These are phyloP conservation scores for Botryotinia narcissicola DNA, from an alignment of 2,329 filamentous ascomycete species.

Conservation along the genomic window DNA sequence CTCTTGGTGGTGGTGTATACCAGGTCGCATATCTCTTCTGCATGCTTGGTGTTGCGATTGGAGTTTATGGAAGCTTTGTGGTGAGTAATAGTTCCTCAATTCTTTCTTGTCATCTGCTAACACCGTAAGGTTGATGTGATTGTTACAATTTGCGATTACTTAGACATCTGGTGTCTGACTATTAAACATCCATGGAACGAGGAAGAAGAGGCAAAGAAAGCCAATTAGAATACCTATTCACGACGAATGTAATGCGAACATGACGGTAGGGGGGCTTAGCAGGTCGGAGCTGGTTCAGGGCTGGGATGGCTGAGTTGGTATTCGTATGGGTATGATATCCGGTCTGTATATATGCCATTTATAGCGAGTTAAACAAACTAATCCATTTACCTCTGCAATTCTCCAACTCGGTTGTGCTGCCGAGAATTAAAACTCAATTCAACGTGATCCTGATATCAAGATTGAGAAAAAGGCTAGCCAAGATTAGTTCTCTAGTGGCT, in stretches of 20 bases:
- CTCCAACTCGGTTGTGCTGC: background rate
- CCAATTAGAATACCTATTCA: constrained; percentile 19
- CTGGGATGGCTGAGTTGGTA: background rate
- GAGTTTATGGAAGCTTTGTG: constrained; percentile 96
- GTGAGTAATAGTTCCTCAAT: constrained; percentile 42
- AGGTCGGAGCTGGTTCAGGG: background rate
- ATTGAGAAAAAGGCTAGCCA: background rate
- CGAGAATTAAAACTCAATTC: background rate
- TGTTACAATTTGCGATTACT: constrained; percentile 93
- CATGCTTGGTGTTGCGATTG: constrained; percentile 78
- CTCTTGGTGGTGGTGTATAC: constrained; percentile 73
- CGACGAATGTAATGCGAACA: constrained; percentile 12
- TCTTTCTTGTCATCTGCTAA: background rate
- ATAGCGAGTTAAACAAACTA: background rate
- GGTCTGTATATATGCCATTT: background rate
- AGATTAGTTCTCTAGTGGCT: background rate
- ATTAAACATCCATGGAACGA: constrained; percentile 76
- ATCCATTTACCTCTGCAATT: background rate
- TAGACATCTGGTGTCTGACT: constrained; percentile 97
- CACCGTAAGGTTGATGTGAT: constrained; percentile 74
- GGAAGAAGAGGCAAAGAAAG: constrained; percentile 39
- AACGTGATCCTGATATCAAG: background rate
- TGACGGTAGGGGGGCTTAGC: background rate
- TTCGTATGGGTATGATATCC: background rate
- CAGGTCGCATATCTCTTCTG: constrained; percentile 89